These are phyloP conservation scores for Hansenula anomala DNA, from an alignment of 1,139 yeast genomes.

Conservation along the genomic window DNA sequence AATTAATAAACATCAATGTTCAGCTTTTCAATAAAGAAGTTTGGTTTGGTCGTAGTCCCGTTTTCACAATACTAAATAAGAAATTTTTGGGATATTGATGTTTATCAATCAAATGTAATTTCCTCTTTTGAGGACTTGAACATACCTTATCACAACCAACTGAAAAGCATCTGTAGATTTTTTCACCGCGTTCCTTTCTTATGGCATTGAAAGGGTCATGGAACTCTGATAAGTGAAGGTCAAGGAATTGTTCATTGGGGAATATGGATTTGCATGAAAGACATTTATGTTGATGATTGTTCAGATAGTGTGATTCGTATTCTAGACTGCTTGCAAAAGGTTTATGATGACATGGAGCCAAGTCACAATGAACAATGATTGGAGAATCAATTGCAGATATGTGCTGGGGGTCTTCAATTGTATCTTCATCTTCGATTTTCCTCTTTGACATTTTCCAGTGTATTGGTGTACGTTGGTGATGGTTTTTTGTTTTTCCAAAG, in stretches of 20 bases:
- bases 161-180: constrained; percentile 38
- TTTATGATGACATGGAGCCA: not conserved
- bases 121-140: constrained; percentile 32
- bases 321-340: not conserved
- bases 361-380: not conserved
- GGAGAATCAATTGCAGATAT: not conserved
- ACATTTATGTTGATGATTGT: constrained; percentile 25
- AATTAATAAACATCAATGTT: not conserved
- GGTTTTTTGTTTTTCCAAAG: not conserved
- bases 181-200: constrained; percentile 33
- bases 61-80: constrained; percentile 35
- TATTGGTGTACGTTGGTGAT: too few species aligned
- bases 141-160: constrained; percentile 31
- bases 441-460: constrained; percentile 1
- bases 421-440: not conserved
- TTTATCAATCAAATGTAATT: constrained; percentile 41
- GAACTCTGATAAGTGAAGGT: constrained; percentile 46
- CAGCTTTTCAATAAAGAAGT: constrained; percentile 19
- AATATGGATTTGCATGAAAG: constrained; percentile 36
- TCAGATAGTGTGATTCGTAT: constrained; percentile 1
- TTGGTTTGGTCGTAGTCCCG: constrained; percentile 23
- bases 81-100: constrained; percentile 46
- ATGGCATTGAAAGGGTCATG: constrained; percentile 47
- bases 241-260: constrained; percentile 35
- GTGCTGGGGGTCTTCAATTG: too few species aligned